Conservation (phyloP, 116 monocot species). For the Zostera marina region DNA sequence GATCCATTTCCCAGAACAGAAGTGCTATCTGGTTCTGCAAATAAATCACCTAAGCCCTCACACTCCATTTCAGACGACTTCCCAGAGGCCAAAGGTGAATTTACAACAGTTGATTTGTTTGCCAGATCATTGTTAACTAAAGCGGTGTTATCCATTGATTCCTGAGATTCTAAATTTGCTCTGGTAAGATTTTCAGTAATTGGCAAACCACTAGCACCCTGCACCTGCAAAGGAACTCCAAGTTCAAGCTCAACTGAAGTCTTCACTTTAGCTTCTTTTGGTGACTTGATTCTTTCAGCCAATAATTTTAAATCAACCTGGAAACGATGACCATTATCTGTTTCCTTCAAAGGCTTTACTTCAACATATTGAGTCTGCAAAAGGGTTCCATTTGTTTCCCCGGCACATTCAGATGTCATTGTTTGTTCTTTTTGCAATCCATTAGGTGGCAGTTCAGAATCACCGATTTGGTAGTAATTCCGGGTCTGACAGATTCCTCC, state of each 20-base stretch:
- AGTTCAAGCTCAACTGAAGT: conserved; percentile 12
- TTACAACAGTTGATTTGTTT: conserved; percentile 3
- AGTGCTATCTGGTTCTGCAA: conserved; percentile 65
- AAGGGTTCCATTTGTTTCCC: conserved; percentile 1
- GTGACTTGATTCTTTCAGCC: conserved; percentile 5
- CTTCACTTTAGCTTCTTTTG: conserved; percentile 4
- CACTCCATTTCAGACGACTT: conserved; percentile 35
- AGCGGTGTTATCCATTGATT: conserved; percentile 6
- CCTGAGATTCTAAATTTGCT: conserved; percentile 8
- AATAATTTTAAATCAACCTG: conserved; percentile 3
- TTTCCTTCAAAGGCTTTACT: conserved; percentile 8
- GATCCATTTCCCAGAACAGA: conserved; percentile 24
- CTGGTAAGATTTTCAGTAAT: conserved; percentile 7
- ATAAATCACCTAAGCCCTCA: conserved; percentile 63
- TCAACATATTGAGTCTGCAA: not conserved
- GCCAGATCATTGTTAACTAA: conserved; percentile 4
- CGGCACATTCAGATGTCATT: conserved; percentile 17
- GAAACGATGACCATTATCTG: not conserved
- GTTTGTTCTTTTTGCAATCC: conserved; percentile 9
- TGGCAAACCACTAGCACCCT: not conserved
- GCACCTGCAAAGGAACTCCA: not conserved
- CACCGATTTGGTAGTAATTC: not conserved
- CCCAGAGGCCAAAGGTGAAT: conserved; percentile 6
- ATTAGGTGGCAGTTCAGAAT: conserved; percentile 4
- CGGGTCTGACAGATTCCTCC: conserved; percentile 11